Conservation (phyloP, 78 protist genomes). For the Planoprotostelium fungivorum region DNA sequence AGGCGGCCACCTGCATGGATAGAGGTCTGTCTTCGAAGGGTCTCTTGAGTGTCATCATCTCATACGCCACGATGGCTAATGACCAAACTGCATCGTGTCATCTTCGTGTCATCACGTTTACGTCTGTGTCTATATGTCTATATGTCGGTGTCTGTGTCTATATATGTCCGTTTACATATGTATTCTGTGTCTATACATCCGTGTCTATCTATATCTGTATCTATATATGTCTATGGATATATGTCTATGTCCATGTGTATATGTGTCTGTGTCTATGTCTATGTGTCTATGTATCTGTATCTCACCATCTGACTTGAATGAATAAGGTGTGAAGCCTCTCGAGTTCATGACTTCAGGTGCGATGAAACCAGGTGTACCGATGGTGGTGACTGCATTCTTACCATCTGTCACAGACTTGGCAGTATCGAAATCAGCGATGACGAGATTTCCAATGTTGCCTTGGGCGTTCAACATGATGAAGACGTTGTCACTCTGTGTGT, state of each 20-base stretch:
- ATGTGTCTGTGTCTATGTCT: too few relatives aligned
- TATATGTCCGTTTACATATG: too few relatives aligned
- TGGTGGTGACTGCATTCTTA: neutral
- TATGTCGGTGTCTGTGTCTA: too few relatives aligned
- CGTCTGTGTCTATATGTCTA: too few relatives aligned
- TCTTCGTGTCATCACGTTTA: neutral
- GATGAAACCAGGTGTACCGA: neutral
- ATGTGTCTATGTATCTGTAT: too few relatives aligned
- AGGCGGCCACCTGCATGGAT: neutral
- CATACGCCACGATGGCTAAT: neutral
- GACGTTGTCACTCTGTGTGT: neutral
- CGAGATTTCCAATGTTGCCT: neutral
- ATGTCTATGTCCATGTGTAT: too few relatives aligned
- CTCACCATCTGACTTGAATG: neutral
- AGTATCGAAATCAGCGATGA: neutral
- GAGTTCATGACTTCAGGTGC: neutral
- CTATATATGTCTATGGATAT: too few relatives aligned
- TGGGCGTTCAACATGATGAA: neutral
- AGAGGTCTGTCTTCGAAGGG: neutral
- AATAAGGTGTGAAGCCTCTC: neutral
- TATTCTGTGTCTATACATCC: too few relatives aligned
- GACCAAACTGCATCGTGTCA: neutral
- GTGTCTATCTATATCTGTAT: too few relatives aligned
- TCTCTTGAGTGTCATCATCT: neutral
- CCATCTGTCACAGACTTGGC: neutral